Evolutionary conservation across 441 rosid species (phyloP), one percentile per base, ranked within the genome.

Genomic region (Gossypium laxum): DNA sequence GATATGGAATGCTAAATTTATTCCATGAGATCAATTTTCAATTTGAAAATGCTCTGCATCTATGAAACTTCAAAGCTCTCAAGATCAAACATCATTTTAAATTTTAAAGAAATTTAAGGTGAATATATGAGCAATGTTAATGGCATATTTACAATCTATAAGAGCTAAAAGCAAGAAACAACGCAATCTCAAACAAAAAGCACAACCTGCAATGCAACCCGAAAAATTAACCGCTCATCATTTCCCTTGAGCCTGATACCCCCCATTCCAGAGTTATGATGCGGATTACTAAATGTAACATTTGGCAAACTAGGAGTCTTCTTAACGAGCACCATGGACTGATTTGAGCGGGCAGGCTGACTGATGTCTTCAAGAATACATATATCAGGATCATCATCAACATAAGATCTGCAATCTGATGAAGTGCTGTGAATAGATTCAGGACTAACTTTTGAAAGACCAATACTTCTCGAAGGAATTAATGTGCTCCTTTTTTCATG

Each of bases 171-270:
- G 69, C 55, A 65, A 43, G 60, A 52, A 71, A 45, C 18, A 24
- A 14, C 47, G 5, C 43, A 51, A 63, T 1, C 32, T 51, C 14
- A 62, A 24, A 21, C 15, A 45, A 26, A 5, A 43, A 59, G 72
- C 19, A 64, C 88, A 78, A 90, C 98, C 95, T 90, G 93, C 87
- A 93, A 77, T 41, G 96, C 96, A 78, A 78, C 95, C 79, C 48
- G 90, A 74, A 78, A 82, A 67, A 90, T 82, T 70, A 73, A 63
- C 32, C 76, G 82, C 82, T 93, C 96, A 10, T 88, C 87, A 76
- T 71, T 75, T 68, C 79, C 32, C 82, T 74, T 88, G 41, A 67
- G 69, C 84, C 75, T 83, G 70, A 80, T 10, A 69, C 78, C 83
- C 62, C 77, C 86, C 47, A 69, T 70, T 75, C 83, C 86, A 7